These are phyloP conservation scores for Backusella mclennaniae DNA, from an alignment of 192 early-diverging fungal genomes.

Conservation along the genomic window DNA sequence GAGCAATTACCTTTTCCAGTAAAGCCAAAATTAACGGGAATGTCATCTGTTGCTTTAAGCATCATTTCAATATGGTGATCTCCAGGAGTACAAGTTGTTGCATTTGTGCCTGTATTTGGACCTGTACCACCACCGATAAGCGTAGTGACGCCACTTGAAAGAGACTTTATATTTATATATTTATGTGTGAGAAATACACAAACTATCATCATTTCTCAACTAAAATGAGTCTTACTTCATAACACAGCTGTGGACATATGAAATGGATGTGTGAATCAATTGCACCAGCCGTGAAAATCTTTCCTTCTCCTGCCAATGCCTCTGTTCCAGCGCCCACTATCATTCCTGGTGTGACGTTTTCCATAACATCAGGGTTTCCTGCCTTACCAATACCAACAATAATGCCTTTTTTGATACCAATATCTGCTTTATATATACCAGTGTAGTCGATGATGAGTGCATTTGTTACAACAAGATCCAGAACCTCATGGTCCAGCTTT, in stretches of 20 bases:
- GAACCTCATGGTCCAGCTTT: conserved; percentile 61
- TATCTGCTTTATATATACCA: conserved; percentile 97
- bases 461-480: conserved; percentile 97
- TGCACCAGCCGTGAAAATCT: conserved; percentile 91
- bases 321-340: conserved; percentile 87
- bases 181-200: not conserved
- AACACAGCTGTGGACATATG: conserved; percentile 88
- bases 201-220: not conserved
- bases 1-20: conserved; percentile 95
- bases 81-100: conserved; percentile 95
- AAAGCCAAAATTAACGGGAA: conserved; percentile 90
- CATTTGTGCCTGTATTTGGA: conserved; percentile 95
- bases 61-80: conserved; percentile 82
- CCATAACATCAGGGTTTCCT: conserved; percentile 98
- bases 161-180: conserved; percentile 44
- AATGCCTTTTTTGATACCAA: conserved; percentile 83
- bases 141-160: conserved; percentile 82
- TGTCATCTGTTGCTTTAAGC: conserved; percentile 83
- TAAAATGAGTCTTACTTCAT: conserved; percentile 53
- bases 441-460: conserved; percentile 90
- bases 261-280: conserved; percentile 96
- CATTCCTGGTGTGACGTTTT: conserved; percentile 89
- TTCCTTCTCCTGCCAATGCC: conserved; percentile 87
- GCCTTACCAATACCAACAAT: conserved; percentile 95
- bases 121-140: conserved; percentile 91